Base-by-base conservation (phyloP, 495 filamentous ascomycete species). In the Lasiosphaeria ovina region DNA sequence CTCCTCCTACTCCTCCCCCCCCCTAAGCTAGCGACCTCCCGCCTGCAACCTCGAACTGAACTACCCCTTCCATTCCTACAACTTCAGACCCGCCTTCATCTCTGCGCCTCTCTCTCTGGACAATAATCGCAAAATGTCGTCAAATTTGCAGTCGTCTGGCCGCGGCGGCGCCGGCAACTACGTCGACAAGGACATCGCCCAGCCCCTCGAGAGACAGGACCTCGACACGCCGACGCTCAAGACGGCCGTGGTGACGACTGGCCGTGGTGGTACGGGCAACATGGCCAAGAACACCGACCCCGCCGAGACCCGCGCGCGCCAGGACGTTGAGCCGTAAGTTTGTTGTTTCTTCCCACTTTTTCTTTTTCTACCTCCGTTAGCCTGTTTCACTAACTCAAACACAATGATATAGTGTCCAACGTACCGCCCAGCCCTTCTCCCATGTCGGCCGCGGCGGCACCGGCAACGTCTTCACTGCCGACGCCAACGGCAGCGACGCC, bases 201-300 rank as follows among this genome's bases (percentile, higher is more conserved):
- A 77, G 62, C 73, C 75, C 36, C 65, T 80, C 58, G 71, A 76
- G 11, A 77, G 85, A 58, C 68, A 77, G 16, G 89, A 91, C 65
- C 81, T 96, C 57, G 76, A 86, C 63, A 96, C 92, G 3, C 93
- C 93, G 0, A 89, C 85, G 48, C 85, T 97, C 69, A 96, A 96
- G 76, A 81, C 81, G 24, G 78, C 89, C 14, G 76, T 91, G 60
- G 93, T 91, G 68, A 96, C 93, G 5, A 97, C 93, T 17, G 93
- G 82, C 51, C 82, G 81, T 16, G 81, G 82, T 4, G 79, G 79
- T 42, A 74, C 74, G 9, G 90, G 89, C 31, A 93, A 93, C 73
- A 92, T 93, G 87, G 79, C 86, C 17, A 74, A 74, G 56, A 81
- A 85, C 64, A 82, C 83, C 55, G 87, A 92, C 61, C 85, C 86